Evolutionary conservation across 441 rosid species (phyloP), one percentile per base, ranked within the genome.

Genomic region (Jatropha multifida): DNA sequence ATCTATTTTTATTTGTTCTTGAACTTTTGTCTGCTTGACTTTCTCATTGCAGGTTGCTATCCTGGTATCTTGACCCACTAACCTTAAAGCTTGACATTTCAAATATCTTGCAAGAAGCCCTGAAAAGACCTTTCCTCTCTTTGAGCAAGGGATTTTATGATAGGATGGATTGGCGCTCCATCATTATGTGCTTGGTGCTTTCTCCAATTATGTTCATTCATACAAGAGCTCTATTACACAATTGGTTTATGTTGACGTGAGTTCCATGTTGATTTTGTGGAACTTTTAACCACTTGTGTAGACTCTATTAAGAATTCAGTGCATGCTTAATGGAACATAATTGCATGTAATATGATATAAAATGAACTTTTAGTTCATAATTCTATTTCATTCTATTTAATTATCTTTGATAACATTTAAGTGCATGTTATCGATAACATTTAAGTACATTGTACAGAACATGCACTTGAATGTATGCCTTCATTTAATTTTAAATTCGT

Each of bases 171-270:
- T 91, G 93, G 93, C 80, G 76, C 62, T 79, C 74, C 27, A 73
- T 82, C 59, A 68, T 87, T 64, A 66, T 81, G 60, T 83, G 90
- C 86, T 81, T 87, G 82, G 86, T 76, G 61, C 79, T 90, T 80
- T 90, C 90, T 77, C 92, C 94, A 64, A 5, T 55, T 44, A 83
- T 83, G 85, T 90, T 90, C 73, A 74, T 78, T 11, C 82, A 87
- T 79, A 70, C 83, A 46, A 86, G 92, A 81, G 84, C 92, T 56
- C 83, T 90, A 59, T 84, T 94, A 66, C 97, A 92, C 76, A 84
- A 81, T 59, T 94, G 97, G 96, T 78, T 94, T 83, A 77, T 94
- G 72, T 83, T 81, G 65, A 84, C 94, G 96, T 90, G 79, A 88
- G 94, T 90, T 75, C 65, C 27, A 0, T 71, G 40, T 58, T 69